Percentiles rank a stretch among this genome's conserved stretches.
phyloP scores from a whole-genome alignment of 768 basidiomycete species.

The Naganishia randhawae region DNA sequence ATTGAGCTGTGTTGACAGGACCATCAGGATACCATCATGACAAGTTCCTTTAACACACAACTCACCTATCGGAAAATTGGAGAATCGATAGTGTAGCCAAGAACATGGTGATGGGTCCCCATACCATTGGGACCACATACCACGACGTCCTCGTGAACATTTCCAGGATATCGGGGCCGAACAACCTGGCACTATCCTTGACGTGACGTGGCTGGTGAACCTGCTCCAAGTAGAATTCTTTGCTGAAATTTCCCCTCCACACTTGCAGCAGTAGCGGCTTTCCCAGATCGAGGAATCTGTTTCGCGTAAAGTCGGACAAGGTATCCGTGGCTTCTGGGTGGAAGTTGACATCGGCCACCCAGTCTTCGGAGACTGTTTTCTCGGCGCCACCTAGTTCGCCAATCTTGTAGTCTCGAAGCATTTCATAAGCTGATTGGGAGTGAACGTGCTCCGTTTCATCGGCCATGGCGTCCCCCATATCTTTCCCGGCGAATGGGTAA shows the following conservation, averaged over 20 bases:
- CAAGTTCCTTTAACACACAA: neutral
- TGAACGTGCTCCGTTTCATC: conserved; percentile 79
- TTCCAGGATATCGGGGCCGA: conserved; percentile 77
- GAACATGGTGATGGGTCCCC: conserved; percentile 80
- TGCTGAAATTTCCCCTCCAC: conserved; percentile 83
- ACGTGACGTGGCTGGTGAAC: conserved; percentile 94
- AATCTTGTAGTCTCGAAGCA: conserved; percentile 81
- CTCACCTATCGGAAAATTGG: conserved; percentile 57
- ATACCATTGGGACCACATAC: conserved; percentile 88
- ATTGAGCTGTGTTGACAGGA: conserved; percentile 50
- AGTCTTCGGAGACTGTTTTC: conserved; percentile 74
- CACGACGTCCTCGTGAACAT: conserved; percentile 81
- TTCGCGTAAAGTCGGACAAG: conserved; percentile 75
- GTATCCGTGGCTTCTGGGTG: conserved; percentile 84
- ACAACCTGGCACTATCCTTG: conserved; percentile 75
- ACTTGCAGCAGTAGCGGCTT: conserved; percentile 79
- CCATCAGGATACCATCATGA: neutral
- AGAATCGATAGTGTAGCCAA: conserved; percentile 75
- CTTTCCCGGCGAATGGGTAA: conserved; percentile 74
- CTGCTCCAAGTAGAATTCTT: conserved; percentile 91
- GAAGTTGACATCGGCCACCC: conserved; percentile 85
- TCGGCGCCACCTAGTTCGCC: conserved; percentile 75
- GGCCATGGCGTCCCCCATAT: conserved; percentile 75
- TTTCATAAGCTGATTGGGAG: conserved; percentile 82
- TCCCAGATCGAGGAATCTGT: conserved; percentile 83